phyloP scores from a whole-genome alignment of 2,329 filamentous ascomycete species.

The Monosporascus sp. region DNA sequence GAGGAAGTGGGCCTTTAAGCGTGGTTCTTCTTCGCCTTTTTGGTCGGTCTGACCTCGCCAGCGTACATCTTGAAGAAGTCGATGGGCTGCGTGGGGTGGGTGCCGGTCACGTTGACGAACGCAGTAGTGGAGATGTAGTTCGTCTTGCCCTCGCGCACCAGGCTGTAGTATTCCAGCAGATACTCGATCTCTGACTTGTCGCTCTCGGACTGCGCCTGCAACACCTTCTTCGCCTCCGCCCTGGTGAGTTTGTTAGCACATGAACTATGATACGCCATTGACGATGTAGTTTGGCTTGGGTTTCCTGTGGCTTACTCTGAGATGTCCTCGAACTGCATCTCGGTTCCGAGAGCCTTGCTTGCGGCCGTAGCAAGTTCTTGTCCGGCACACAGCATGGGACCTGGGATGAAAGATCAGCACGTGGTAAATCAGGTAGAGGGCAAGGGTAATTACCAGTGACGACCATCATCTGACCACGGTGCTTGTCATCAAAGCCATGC shows the following conservation, averaged over 20 bases:
- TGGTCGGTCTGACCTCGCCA: slow-evolving; percentile 32
- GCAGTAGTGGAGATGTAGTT: slow-evolving; percentile 48
- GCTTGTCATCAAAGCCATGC: slow-evolving; percentile 43
- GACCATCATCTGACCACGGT: slow-evolving; percentile 48
- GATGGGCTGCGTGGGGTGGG: slow-evolving; percentile 38
- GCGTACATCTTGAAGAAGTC: slow-evolving; percentile 45
- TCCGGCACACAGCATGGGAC: slow-evolving; percentile 41
- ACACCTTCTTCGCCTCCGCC: slow-evolving; percentile 25
- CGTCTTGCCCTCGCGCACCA: slow-evolving; percentile 48
- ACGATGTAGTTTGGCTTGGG: too few relatives aligned
- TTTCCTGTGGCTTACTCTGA: slow-evolving; percentile 30
- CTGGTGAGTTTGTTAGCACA: slow-evolving; percentile 6
- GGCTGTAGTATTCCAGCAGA: slow-evolving; percentile 46
- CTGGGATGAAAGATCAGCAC: slow-evolving; percentile 17
- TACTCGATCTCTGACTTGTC: slow-evolving; percentile 39
- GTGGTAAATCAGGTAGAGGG: background rate
- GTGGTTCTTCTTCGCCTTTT: slow-evolving; percentile 13
- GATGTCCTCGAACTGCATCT: slow-evolving; percentile 42
- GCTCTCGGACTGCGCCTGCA: slow-evolving; percentile 30
- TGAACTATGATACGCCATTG: background rate
- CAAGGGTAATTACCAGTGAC: slow-evolving; percentile 34
- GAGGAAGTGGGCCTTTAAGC: too few relatives aligned
- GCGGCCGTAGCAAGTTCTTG: slow-evolving; percentile 41
- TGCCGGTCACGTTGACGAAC: slow-evolving; percentile 43
- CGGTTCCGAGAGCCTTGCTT: slow-evolving; percentile 35